phyloP scores from a whole-genome alignment of 208 protist species.

The Leishmania major region DNA sequence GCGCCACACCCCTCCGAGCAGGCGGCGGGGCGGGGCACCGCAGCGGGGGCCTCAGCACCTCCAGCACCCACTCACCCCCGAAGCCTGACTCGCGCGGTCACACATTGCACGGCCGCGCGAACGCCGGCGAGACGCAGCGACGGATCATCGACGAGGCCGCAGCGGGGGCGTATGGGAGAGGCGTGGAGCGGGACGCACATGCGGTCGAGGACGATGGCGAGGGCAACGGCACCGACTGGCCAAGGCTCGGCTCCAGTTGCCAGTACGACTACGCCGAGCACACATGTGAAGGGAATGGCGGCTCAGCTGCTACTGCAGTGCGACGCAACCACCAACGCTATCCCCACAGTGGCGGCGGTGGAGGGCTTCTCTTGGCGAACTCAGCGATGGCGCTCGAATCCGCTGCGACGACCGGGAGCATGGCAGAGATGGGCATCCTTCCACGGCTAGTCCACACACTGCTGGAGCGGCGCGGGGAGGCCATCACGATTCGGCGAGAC shows the following conservation, averaged over 20 bases:
- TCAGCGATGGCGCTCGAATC: constrained; percentile 3
- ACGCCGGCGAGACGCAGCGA: neutral
- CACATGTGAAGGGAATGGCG: constrained; percentile 2
- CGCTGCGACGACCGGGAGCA: constrained; percentile 1
- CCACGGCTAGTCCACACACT: constrained; percentile 79
- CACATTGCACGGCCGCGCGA: neutral
- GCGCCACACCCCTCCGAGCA: neutral
- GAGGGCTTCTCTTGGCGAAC: neutral
- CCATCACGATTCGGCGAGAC: constrained; percentile 41
- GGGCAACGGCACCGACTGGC: constrained; percentile 13
- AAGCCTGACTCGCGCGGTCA: neutral
- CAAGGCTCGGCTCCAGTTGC: constrained; percentile 22
- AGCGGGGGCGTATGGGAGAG: neutral
- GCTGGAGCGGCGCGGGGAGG: constrained; percentile 68
- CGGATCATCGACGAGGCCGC: constrained; percentile 7
- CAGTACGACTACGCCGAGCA: constrained; percentile 16
- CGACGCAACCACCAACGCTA: constrained; percentile 3
- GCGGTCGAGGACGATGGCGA: constrained; percentile 18
- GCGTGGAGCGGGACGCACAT: constrained; percentile 1
- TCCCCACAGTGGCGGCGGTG: neutral
- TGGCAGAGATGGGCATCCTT: constrained; percentile 70
- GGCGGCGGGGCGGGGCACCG: neutral
- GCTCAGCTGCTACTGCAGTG: constrained; percentile 10
- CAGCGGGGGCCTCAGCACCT: neutral
- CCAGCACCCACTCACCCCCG: neutral